Evolutionary conservation across 306 rosid genomes (phyloP).

Genomic region (Quercus variabilis): DNA sequence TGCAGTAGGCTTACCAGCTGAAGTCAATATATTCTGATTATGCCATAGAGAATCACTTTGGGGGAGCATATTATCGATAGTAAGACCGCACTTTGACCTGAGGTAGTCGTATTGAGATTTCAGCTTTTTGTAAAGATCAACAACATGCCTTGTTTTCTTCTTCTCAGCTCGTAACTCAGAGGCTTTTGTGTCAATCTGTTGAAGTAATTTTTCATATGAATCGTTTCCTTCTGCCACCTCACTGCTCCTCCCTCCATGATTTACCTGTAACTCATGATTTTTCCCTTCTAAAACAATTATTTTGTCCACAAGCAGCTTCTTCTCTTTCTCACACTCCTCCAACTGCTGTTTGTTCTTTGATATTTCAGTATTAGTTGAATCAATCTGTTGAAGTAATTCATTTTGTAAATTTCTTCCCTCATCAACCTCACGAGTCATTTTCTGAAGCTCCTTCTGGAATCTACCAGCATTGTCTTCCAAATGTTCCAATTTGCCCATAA

Average conservation of each 20-base stretch:
- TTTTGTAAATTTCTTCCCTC: conserved; percentile 27
- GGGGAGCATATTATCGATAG: conserved; percentile 45
- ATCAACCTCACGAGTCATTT: conserved; percentile 38
- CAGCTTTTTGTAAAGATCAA: conserved; percentile 58
- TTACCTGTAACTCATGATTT: conserved; percentile 31
- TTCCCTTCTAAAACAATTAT: conserved; percentile 36
- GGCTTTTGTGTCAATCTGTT: conserved; percentile 32
- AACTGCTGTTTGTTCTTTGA: conserved; percentile 24
- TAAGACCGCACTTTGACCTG: conserved; percentile 54
- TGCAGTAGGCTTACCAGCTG: conserved; percentile 43
- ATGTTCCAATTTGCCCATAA: conserved; percentile 30
- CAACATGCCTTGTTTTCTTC: conserved; percentile 29
- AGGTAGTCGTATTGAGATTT: conserved; percentile 70
- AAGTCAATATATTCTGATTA: conserved; percentile 34
- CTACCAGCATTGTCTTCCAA: conserved; percentile 34
- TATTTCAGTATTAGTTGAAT: conserved; percentile 24
- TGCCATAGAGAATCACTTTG: conserved; percentile 25
- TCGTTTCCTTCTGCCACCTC: conserved; percentile 20
- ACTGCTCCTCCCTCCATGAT: conserved; percentile 17
- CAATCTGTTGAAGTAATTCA: conserved; percentile 10
- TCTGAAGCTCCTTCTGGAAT: conserved; percentile 25
- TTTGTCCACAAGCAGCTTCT: conserved; percentile 30
- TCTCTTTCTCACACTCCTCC: conserved; percentile 41
- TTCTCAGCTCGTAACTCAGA: conserved; percentile 49
- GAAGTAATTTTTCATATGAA: conserved; percentile 22